Base-by-base conservation (phyloP, 345 rosid species). In the Salix koriyanagi region DNA sequence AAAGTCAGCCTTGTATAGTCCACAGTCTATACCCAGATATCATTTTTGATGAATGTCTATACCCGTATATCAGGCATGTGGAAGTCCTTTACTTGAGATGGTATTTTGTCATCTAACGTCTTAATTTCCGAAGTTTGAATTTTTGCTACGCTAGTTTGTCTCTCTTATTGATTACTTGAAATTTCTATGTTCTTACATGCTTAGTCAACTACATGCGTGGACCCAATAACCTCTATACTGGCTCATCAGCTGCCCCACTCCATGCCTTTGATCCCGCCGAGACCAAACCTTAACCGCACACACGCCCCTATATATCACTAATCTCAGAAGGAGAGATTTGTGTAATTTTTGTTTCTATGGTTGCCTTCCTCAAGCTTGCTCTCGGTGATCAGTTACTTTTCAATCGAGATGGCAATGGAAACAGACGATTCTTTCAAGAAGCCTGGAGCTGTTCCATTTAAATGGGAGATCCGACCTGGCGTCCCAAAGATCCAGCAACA, bases 381-480 rank as follows among this genome's bases (percentile, higher is more conserved):
- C 26, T 26, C 39, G 1, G 56, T 19, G 42, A 42, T 14, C 67
- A 48, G 78, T 65, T 54, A 48, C 37, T 62, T 60, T 54, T 10
- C 15, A 69, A 67, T 72, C 72, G 30, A 25, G 50, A 88, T 87
- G 91, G 67, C 79, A 0, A 32, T 83, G 1, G 67, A 82, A 0
- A 32, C 76, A 3, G 99, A 93, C 39, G 97, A 95, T 19, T 91
- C 97, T 13, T 93, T 88, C 86, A 90, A 74, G 79, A 87, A 88
- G 75, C 92, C 96, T 1, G 99, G 97, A 65, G 79, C 93, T 0
- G 62, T 93, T 65, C 99, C 97, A 4, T 95, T 95, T 84, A 93
- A 93, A 76, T 95, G 97, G 99, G 99, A 95, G 90, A 84, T 91
- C 86, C 94, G 99, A 72, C 97, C 98, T 28, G 98, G 98, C 11